Base-by-base conservation (phyloP, 1,139 yeast genomes). In the Meyerozyma athensensis region DNA sequence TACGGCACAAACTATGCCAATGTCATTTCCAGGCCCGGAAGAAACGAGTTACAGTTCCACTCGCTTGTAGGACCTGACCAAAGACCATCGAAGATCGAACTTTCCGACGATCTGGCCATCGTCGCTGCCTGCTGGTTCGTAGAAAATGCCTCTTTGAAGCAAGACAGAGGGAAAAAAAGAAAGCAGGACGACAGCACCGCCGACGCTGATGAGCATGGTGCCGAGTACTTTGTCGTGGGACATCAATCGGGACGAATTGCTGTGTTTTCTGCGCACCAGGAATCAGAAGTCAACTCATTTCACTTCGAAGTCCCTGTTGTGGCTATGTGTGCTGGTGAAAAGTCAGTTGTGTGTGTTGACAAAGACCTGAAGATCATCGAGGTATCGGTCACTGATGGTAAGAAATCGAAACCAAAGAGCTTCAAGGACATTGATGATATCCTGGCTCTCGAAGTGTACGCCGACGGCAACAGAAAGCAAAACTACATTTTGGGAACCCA, bases 41-140 rank as follows among this genome's bases (percentile, higher is more conserved):
- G 69, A 37, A 59, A 61, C 35, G 72, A 66, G 43, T 54, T 66
- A 10, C 68, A 63, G 47, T 50, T 65, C 31, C 63, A 55, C 41
- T 45, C 51, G 20, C 12, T 33, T 19, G 35, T 36, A 9, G 35
- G 33, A 10, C 22, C 26, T 16, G 41, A 42, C 20, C 20, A 38
- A 9, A 34, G 43, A 19, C 36, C 45, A 14, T 42, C 41, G 19
- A 47, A 44, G 37, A 18, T 39, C 9, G 50, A 49, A 26, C 39
- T 48, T 18, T 16, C 32, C n/a, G 32, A 18, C 20, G 32, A 28
- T 16, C 20, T 28, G 20, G 20, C 10, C 8, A 28, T 28, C 10
- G 20, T 28, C 10, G 19, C 20, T 14, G 32, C 32, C 14, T 28
- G 32, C 14, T 28, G 32, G 32, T 28, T 16, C 12, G 20, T 16